These are phyloP conservation scores for Choricystis sp. DNA, from an alignment of 139 green algal genomes.

Conservation along the genomic window DNA sequence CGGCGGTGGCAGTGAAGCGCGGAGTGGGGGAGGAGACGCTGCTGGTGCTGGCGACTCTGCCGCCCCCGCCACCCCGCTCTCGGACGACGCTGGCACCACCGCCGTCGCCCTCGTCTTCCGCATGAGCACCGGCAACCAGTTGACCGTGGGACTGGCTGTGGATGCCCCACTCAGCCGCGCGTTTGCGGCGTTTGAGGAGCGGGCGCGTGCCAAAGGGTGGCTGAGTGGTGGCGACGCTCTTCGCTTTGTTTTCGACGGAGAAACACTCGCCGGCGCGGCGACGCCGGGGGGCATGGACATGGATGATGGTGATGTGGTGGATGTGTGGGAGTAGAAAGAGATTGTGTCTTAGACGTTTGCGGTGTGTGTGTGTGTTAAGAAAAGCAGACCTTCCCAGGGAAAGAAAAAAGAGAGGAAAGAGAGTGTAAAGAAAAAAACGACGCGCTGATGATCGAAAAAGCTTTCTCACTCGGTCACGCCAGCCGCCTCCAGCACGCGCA, in stretches of 20 bases:
- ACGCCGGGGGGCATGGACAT: background rate
- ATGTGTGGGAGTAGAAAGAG: background rate
- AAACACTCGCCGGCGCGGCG: background rate
- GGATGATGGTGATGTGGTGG: background rate
- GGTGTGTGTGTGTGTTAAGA: background rate
- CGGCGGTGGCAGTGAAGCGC: too few species aligned
- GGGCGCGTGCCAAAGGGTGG: background rate
- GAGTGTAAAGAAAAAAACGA: background rate
- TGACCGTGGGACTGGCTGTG: background rate
- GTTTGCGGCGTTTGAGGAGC: background rate
- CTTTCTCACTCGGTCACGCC: background rate
- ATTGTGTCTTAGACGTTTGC: background rate
- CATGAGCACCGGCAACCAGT: background rate
- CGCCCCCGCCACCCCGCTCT: too few species aligned
- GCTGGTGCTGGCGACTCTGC: too few species aligned
- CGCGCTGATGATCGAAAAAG: too few species aligned
- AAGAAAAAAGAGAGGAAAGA: background rate
- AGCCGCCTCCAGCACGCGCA: background rate
- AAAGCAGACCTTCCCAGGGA: background rate
- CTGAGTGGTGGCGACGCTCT: too few species aligned
- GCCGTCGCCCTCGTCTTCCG: background rate
- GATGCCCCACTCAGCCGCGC: background rate
- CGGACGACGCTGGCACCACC: too few species aligned
- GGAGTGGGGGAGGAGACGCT: too few species aligned
- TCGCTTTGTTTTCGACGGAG: background rate